phyloP scores from a whole-genome alignment of 495 filamentous ascomycete genomes.

The Massariosphaeria phaeospora region DNA sequence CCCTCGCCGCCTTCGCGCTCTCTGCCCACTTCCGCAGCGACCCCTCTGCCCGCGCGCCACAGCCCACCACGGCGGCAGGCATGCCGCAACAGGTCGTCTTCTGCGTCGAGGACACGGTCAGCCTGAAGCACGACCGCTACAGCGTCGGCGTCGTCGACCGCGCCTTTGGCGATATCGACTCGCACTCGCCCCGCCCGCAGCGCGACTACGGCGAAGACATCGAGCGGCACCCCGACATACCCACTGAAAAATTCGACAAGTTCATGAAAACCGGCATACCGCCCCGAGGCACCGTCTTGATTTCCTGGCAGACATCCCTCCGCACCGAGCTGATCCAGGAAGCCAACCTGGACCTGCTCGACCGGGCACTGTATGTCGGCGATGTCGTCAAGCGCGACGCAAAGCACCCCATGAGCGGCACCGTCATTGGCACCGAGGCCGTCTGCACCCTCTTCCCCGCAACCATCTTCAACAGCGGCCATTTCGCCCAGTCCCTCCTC shows the following conservation, averaged over 20 bases:
- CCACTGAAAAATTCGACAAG: slow-evolving; percentile 23
- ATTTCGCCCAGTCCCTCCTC: not conserved
- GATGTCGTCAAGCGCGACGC: slow-evolving; percentile 41
- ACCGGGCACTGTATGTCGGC: slow-evolving; percentile 39
- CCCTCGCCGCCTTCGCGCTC: not conserved
- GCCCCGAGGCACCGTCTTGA: slow-evolving; percentile 38
- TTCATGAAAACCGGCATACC: slow-evolving; percentile 40
- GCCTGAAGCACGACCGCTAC: slow-evolving; percentile 26
- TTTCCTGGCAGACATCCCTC: slow-evolving; percentile 34
- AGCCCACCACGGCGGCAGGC: not conserved
- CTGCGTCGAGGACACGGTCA: slow-evolving; percentile 37
- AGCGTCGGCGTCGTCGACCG: slow-evolving; percentile 38
- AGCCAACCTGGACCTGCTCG: slow-evolving; percentile 35
- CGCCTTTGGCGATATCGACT: slow-evolving; percentile 38
- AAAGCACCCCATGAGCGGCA: slow-evolving; percentile 41
- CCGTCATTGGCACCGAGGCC: slow-evolving; percentile 38
- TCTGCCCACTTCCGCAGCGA: not conserved
- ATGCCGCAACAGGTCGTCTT: slow-evolving; percentile 20
- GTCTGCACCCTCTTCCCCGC: slow-evolving; percentile 29
- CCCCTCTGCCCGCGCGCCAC: not conserved
- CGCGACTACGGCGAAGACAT: slow-evolving; percentile 33
- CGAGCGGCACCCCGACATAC: slow-evolving; percentile 16
- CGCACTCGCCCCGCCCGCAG: slow-evolving; percentile 35
- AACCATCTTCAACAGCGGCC: slow-evolving; percentile 4
- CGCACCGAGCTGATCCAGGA: slow-evolving; percentile 34